phyloP scores from a whole-genome alignment of 768 basidiomycete species.

The Termitomyces sp. region DNA sequence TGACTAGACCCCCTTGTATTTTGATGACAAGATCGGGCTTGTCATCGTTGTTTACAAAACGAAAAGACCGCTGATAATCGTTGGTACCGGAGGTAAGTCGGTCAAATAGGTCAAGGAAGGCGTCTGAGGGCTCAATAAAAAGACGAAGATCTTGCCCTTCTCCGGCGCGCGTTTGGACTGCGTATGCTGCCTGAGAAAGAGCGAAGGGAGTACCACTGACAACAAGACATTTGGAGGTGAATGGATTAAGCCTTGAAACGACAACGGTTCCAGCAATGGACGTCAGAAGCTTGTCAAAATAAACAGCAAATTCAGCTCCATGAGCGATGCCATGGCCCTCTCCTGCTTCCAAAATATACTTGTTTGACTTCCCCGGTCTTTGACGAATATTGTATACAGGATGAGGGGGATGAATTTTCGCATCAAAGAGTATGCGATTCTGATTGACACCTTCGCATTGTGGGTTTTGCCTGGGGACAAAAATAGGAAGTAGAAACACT shows the following conservation, averaged over 20 bases:
- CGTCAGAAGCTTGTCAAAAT: neutral
- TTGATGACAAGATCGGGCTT: neutral
- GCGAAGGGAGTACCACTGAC: neutral
- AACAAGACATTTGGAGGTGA: neutral
- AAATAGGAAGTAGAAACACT: neutral
- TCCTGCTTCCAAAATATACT: neutral
- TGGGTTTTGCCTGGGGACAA: constrained; percentile 1
- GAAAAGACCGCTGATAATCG: neutral
- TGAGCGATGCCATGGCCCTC: neutral
- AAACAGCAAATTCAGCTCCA: neutral
- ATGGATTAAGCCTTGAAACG: neutral
- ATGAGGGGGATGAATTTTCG: neutral
- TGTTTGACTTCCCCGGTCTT: neutral
- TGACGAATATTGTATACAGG: neutral
- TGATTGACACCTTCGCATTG: constrained; percentile 4
- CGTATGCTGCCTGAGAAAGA: neutral
- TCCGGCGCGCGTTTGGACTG: neutral
- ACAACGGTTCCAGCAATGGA: neutral
- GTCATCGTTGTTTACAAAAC: neutral
- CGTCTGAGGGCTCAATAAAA: neutral
- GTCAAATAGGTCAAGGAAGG: neutral
- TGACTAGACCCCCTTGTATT: neutral
- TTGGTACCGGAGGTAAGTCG: neutral
- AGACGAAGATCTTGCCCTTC: neutral
- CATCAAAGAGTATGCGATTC: neutral